Evolutionary conservation across 495 filamentous ascomycete genomes (phyloP).

Genomic region (Letharia lupina): DNA sequence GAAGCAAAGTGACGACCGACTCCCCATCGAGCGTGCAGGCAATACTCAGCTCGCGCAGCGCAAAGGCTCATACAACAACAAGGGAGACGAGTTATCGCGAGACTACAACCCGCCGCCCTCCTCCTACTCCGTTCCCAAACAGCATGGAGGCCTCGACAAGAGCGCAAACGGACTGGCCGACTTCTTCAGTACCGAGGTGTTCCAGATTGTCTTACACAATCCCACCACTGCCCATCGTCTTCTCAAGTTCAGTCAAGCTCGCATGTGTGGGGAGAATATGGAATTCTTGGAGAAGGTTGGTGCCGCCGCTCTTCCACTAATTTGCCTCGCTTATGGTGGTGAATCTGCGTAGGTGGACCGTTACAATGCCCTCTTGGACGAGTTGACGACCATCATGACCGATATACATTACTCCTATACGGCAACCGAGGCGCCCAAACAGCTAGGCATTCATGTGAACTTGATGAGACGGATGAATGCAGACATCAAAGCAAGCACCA

Average conservation of each 20-base stretch:
- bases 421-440: conserved; percentile 32
- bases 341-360: conserved; percentile 25
- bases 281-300: conserved; percentile 43
- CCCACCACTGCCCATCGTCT: conserved; percentile 37
- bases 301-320: not conserved
- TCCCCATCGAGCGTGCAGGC: not conserved
- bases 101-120: conserved; percentile 23
- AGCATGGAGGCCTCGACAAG: conserved; percentile 15
- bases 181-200: conserved; percentile 40
- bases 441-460: conserved; percentile 33
- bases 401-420: conserved; percentile 41
- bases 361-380: conserved; percentile 33
- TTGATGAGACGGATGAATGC: conserved; percentile 30
- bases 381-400: conserved; percentile 35
- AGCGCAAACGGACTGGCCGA: conserved; percentile 26
- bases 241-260: conserved; percentile 36
- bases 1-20: not conserved
- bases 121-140: conserved; percentile 25
- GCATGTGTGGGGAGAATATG: conserved; percentile 38
- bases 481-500: conserved; percentile 36
- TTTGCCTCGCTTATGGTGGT: not conserved
- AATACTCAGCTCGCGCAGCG: conserved; percentile 10
- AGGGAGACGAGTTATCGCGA: conserved; percentile 22
- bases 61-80: conserved; percentile 9
- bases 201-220: conserved; percentile 41